Percentiles rank a stretch among this genome's conserved stretches.
These are phyloP conservation scores for Fusarium neocosmosporiellum DNA, from an alignment of 2,329 filamentous ascomycete genomes.

Conservation along the genomic window DNA sequence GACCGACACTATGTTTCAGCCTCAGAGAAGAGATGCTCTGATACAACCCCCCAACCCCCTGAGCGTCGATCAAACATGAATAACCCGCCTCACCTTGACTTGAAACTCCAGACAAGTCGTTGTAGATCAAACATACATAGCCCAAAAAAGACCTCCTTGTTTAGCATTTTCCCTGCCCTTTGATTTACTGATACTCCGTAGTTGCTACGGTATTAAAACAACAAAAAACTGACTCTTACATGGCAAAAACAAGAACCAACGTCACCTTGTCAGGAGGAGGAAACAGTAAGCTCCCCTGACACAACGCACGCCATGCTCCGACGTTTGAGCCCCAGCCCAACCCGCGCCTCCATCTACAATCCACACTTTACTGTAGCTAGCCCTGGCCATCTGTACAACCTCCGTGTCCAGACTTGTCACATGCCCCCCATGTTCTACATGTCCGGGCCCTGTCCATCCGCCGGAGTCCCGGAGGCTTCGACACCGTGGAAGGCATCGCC, in stretches of 20 bases:
- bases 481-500: constrained; percentile 83
- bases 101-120: neutral
- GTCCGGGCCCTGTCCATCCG: constrained; percentile 48
- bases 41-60: neutral
- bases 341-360: constrained; percentile 10
- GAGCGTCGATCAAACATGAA: neutral
- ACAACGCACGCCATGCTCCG: constrained; percentile 42
- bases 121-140: neutral
- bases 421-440: constrained; percentile 40
- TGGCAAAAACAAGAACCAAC: constrained; percentile 23
- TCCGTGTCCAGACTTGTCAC: neutral
- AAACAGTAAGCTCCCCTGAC: constrained; percentile 16
- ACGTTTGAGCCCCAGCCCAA: constrained; percentile 32
- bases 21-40: neutral
- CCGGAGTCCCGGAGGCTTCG: constrained; percentile 53
- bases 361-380: neutral
- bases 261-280: constrained; percentile 13
- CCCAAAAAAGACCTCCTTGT: constrained; percentile 6
- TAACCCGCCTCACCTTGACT: neutral
- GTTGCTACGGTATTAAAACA: constrained; percentile 16
- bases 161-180: constrained; percentile 4
- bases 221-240: constrained; percentile 22
- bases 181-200: constrained; percentile 18
- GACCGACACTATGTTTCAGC: neutral
- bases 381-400: neutral